Conservation (phyloP, 306 rosid genomes). For the Glycine soja region DNA sequence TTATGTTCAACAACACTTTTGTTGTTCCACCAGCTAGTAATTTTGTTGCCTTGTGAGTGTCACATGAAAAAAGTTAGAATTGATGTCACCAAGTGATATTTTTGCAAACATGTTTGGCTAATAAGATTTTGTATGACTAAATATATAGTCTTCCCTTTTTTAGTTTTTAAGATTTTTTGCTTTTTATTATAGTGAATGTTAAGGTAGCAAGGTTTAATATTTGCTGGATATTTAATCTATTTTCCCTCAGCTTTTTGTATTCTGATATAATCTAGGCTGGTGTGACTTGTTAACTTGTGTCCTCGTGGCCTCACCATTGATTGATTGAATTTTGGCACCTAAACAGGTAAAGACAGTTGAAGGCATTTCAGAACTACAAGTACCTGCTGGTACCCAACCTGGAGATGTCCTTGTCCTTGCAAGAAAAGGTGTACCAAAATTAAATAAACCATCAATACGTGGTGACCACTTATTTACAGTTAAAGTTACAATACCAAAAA, state of each 20-base stretch:
- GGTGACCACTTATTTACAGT: constrained; percentile 93
- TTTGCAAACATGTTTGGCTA: neutral
- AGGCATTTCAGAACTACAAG: constrained; percentile 75
- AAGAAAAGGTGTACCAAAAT: constrained; percentile 90
- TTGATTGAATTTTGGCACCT: constrained; percentile 45
- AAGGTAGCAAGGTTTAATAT: constrained; percentile 1
- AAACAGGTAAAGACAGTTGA: constrained; percentile 90
- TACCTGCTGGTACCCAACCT: constrained; percentile 94
- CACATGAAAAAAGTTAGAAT: neutral
- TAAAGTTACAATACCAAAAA: constrained; percentile 88
- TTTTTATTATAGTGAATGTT: constrained; percentile 14
- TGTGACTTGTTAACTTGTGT: constrained; percentile 27
- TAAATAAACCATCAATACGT: constrained; percentile 88
- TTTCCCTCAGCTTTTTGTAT: neutral
- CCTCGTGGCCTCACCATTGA: constrained; percentile 38
- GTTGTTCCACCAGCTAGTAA: constrained; percentile 30
- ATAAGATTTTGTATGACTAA: constrained; percentile 34
- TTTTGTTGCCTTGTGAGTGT: constrained; percentile 15
- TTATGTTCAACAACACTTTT: constrained; percentile 1
- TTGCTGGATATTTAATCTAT: constrained; percentile 1
- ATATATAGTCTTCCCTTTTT: constrained; percentile 9
- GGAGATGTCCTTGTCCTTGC: constrained; percentile 86
- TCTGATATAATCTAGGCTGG: constrained; percentile 10
- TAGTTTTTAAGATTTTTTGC: neutral
- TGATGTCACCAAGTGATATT: neutral